Conservation (phyloP, 2,329 filamentous ascomycete species). For the Cadophora sp. region DNA sequence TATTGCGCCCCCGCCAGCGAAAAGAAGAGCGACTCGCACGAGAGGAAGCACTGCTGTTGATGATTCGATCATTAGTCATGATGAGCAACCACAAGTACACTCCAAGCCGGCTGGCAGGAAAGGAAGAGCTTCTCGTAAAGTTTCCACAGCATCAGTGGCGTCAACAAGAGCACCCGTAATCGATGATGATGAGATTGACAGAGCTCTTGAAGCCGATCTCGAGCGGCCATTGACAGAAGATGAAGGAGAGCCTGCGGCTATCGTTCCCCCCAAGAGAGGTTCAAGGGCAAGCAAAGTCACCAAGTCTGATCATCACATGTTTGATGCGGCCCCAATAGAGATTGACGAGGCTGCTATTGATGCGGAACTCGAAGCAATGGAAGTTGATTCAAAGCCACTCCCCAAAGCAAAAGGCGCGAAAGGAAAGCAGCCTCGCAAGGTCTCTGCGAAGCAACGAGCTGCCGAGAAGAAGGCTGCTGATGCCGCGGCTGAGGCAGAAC, state of each 20-base stretch:
- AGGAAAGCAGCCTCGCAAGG: slow-evolving; percentile 42
- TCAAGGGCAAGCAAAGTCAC: slow-evolving; percentile 28
- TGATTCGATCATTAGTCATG: slow-evolving; percentile 49
- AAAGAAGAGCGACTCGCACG: slow-evolving; percentile 45
- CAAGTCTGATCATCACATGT: slow-evolving; percentile 38
- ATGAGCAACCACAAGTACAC: slow-evolving; percentile 49
- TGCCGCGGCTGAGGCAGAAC: slow-evolving; percentile 34
- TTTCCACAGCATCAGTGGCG: slow-evolving; percentile 53
- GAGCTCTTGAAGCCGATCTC: slow-evolving; percentile 69
- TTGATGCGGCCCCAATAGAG: slow-evolving; percentile 34
- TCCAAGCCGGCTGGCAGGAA: slow-evolving; percentile 52
- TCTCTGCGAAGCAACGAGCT: slow-evolving; percentile 43
- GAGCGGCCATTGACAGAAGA: slow-evolving; percentile 62
- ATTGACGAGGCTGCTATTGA: slow-evolving; percentile 43
- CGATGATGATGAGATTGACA: slow-evolving; percentile 70
- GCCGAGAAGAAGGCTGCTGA: slow-evolving; percentile 39
- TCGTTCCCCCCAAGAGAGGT: slow-evolving; percentile 27
- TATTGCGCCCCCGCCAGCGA: slow-evolving; percentile 48
- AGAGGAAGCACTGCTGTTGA: slow-evolving; percentile 52
- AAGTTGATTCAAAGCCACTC: slow-evolving; percentile 39
- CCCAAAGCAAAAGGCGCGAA: slow-evolving; percentile 42
- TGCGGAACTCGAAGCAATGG: slow-evolving; percentile 43
- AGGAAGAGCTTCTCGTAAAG: slow-evolving; percentile 56
- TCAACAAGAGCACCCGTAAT: slow-evolving; percentile 55
- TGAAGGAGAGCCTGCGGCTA: slow-evolving; percentile 48